A percentile compares a stretch with the other conserved stretches of the same genome.
These are phyloP conservation scores for Trametes sanguinea DNA, from an alignment of 768 basidiomycete genomes.

Conservation along the genomic window DNA sequence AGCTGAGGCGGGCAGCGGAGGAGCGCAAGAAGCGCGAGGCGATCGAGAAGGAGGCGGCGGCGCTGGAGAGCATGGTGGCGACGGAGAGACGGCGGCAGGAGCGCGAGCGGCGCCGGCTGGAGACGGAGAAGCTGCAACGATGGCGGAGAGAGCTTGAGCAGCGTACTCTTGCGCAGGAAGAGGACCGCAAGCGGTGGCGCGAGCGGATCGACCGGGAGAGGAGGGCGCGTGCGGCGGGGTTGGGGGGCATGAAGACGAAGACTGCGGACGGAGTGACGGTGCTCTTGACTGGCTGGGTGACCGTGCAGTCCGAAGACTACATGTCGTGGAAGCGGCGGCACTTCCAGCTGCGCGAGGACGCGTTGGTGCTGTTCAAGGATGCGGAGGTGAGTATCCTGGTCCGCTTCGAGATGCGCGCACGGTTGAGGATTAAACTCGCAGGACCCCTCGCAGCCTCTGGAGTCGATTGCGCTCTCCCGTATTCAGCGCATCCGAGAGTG, in stretches of 20 bases:
- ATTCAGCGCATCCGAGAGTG: conserved; percentile 31
- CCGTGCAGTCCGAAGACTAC: conserved; percentile 31
- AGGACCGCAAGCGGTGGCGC: conserved; percentile 25
- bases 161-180: conserved; percentile 13
- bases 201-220: conserved; percentile 26
- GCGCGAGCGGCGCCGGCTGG: conserved; percentile 28
- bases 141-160: conserved; percentile 27
- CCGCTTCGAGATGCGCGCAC: background rate
- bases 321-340: conserved; percentile 37
- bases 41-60: conserved; percentile 29
- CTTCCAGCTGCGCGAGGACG: conserved; percentile 31
- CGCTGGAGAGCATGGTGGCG: conserved; percentile 16
- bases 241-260: conserved; percentile 20
- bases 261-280: conserved; percentile 16
- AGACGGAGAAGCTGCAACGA: conserved; percentile 29
- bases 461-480: conserved; percentile 24
- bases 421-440: conserved; percentile 14
- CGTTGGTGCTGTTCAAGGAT: conserved; percentile 32
- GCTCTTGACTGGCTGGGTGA: conserved; percentile 33
- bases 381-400: conserved; percentile 28
- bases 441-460: conserved; percentile 26
- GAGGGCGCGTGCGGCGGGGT: conserved; percentile 16
- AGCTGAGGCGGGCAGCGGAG: conserved; percentile 29
- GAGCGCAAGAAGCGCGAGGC: conserved; percentile 28
- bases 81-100: conserved; percentile 29